A percentile compares a stretch with the other conserved stretches of the same genome.
phyloP scores from a whole-genome alignment of 177 flowering plant species.

The Vitis hybrid region DNA sequence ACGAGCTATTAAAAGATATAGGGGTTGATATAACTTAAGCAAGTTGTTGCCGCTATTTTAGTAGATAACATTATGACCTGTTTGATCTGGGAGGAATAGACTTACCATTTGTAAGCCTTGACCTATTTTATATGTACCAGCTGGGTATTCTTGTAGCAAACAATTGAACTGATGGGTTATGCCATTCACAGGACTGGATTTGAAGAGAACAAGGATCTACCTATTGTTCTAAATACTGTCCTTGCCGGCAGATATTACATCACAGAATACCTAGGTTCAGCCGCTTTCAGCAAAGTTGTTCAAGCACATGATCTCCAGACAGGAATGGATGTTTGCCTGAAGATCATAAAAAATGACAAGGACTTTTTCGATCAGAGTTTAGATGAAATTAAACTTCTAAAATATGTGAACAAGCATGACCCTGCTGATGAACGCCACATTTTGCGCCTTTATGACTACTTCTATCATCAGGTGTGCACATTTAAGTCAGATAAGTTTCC shows the following conservation, averaged over 20 bases:
- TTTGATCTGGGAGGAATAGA: background rate
- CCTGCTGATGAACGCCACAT: constrained; percentile 82
- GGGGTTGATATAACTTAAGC: background rate
- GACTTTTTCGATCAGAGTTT: constrained; percentile 96
- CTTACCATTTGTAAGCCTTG: no score
- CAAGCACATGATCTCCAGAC: constrained; percentile 88
- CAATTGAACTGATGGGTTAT: constrained; percentile 26
- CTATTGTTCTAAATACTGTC: constrained; percentile 66
- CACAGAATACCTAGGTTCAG: constrained; percentile 89
- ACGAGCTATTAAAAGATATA: background rate
- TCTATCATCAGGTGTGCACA: constrained; percentile 76
- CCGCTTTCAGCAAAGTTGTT: constrained; percentile 94
- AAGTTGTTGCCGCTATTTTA: background rate
- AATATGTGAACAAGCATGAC: constrained; percentile 91
- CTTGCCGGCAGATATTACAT: constrained; percentile 84
- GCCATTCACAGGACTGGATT: constrained; percentile 84
- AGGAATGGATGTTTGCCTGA: constrained; percentile 88
- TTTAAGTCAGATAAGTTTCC: background rate
- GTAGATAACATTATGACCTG: background rate
- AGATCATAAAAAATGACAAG: constrained; percentile 94
- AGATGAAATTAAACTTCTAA: constrained; percentile 93
- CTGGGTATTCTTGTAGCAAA: no score
- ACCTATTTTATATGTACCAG: constrained; percentile 11
- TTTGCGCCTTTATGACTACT: constrained; percentile 92
- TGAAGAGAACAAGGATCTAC: constrained; percentile 88